Conservation (phyloP, 2,329 filamentous ascomycete species). For the Verticillium dahliae region DNA sequence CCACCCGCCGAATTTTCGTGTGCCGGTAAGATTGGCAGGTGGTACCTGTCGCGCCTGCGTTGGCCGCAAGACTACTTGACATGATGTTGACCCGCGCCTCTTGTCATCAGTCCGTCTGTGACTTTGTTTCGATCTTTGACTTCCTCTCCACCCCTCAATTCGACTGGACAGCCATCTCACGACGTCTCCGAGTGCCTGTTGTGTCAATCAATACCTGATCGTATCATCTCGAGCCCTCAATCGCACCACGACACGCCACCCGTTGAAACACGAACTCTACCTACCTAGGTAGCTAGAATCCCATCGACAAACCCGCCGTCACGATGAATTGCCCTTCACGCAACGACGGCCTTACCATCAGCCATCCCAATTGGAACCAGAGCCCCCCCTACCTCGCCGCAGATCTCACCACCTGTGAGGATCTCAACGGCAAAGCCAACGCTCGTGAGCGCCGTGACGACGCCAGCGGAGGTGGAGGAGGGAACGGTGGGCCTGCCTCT, state of each 20-base stretch:
- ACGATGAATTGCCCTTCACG: constrained; percentile 50
- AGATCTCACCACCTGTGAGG: constrained; percentile 45
- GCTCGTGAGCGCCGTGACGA: constrained; percentile 34
- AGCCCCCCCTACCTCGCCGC: constrained; percentile 41
- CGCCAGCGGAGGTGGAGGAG: constrained; percentile 22
- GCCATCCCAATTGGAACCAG: constrained; percentile 47
- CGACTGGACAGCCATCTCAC: not conserved
- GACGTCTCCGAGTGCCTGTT: not conserved
- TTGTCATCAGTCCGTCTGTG: not conserved
- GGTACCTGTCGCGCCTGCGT: not conserved
- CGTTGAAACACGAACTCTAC: not conserved
- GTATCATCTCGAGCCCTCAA: not conserved
- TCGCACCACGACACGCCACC: not conserved
- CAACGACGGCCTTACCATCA: constrained; percentile 40
- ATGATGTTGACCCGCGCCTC: not conserved
- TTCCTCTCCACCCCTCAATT: not conserved
- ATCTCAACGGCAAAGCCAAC: constrained; percentile 49
- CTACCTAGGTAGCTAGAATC: too few relatives aligned
- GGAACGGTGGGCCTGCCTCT: not conserved
- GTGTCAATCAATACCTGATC: not conserved
- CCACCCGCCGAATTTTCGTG: not conserved
- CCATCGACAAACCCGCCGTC: not conserved
- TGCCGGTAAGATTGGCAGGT: not conserved
- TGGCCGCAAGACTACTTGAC: not conserved
- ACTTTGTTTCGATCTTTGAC: not conserved